Percentiles rank a stretch among this genome's conserved stretches.
phyloP scores from a whole-genome alignment of 2,329 filamentous ascomycete species.

The Ophiostoma ips region DNA sequence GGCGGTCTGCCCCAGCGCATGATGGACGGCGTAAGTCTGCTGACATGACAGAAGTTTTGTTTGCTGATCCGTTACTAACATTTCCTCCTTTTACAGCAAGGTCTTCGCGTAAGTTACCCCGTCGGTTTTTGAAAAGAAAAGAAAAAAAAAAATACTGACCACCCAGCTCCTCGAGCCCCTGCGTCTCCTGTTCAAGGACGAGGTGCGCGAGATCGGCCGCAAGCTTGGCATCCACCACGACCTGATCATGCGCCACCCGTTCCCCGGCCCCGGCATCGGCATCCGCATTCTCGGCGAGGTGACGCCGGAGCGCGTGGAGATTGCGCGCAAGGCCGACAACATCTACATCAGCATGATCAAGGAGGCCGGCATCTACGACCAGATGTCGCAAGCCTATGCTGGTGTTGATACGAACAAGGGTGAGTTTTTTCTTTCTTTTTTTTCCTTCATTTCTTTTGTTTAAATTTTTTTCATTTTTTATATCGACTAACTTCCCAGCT shows the following conservation, averaged over 20 bases:
- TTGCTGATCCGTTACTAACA: neutral
- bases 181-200: slow-evolving; percentile 62
- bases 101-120: slow-evolving; percentile 7
- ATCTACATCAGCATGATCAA: slow-evolving; percentile 69
- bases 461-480: no score
- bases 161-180: slow-evolving; percentile 62
- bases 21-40: slow-evolving; percentile 20
- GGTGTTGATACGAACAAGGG: slow-evolving; percentile 28
- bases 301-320: slow-evolving; percentile 63
- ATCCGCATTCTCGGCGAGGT: slow-evolving; percentile 77
- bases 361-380: slow-evolving; percentile 55
- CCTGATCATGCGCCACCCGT: slow-evolving; percentile 54
- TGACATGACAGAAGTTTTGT: no score
- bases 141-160: neutral
- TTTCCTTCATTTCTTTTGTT: no score
- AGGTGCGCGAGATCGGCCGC: slow-evolving; percentile 56
- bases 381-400: slow-evolving; percentile 35
- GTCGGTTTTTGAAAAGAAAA: no score
- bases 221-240: slow-evolving; percentile 57
- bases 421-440: slow-evolving; percentile 9
- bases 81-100: slow-evolving; percentile 4
- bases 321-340: slow-evolving; percentile 61
- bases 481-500: slow-evolving; percentile 13
- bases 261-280: slow-evolving; percentile 40
- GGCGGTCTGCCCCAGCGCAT: slow-evolving; percentile 28